Conservation (phyloP, 2,329 filamentous ascomycete species). For the Taxawa tesnikishii region DNA sequence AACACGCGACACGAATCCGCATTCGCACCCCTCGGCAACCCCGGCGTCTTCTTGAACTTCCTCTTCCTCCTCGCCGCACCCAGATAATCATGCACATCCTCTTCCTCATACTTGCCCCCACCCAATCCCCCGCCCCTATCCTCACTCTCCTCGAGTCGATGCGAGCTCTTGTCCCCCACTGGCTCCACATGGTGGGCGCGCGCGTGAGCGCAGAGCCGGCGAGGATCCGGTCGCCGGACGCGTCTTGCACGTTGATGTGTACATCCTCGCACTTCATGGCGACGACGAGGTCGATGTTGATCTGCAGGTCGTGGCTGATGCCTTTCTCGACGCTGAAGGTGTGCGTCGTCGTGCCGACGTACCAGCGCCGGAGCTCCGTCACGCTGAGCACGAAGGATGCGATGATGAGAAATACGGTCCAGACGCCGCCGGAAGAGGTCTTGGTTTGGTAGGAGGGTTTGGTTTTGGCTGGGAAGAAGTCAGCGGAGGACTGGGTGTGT, state of each 20-base stretch:
- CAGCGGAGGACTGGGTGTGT: no score
- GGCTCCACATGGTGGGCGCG: slow-evolving; percentile 67
- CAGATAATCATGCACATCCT: slow-evolving; percentile 86
- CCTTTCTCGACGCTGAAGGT: slow-evolving; percentile 91
- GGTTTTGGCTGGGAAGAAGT: slow-evolving; percentile 81
- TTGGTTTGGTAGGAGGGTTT: slow-evolving; percentile 84
- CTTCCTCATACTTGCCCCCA: slow-evolving; percentile 48
- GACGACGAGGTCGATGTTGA: slow-evolving; percentile 91
- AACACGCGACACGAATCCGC: slow-evolving; percentile 77
- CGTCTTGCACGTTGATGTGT: slow-evolving; percentile 96
- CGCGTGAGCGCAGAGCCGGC: slow-evolving; percentile 62
- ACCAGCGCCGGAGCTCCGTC: slow-evolving; percentile 73
- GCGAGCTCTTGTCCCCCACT: slow-evolving; percentile 65
- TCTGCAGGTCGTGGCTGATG: slow-evolving; percentile 73
- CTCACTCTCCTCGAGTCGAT: slow-evolving; percentile 43
- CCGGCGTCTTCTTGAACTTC: slow-evolving; percentile 63
- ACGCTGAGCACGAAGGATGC: slow-evolving; percentile 65
- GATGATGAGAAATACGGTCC: slow-evolving; percentile 72
- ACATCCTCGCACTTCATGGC: slow-evolving; percentile 77
- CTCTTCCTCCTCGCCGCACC: slow-evolving; percentile 54
- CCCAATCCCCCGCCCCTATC: slow-evolving; percentile 32
- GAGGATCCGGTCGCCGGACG: slow-evolving; percentile 80
- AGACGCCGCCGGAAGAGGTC: slow-evolving; percentile 80
- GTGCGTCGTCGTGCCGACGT: slow-evolving; percentile 70
- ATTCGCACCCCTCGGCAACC: slow-evolving; percentile 33